A percentile compares a stretch with the other conserved stretches of the same genome.
Evolutionary conservation across 345 rosid genomes (phyloP).

Genomic region (Lumnitzera racemosa): DNA sequence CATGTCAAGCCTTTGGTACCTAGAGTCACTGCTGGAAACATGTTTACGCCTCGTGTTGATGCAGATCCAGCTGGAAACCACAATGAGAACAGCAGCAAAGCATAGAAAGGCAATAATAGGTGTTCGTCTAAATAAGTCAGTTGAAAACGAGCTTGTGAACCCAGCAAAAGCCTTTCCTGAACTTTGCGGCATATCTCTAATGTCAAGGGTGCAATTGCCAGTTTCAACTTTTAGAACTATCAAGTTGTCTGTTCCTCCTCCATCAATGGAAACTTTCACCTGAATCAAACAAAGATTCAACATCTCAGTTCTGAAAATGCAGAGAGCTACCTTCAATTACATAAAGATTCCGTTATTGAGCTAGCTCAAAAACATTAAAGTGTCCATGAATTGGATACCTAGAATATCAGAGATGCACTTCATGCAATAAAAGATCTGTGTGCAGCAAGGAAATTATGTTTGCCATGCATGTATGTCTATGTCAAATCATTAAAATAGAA

Average conservation of each 20-base stretch:
- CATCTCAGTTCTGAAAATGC: neutral
- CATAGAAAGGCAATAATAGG: conserved; percentile 22
- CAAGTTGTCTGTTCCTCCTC: conserved; percentile 23
- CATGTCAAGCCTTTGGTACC: conserved; percentile 60
- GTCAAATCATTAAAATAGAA: too few relatives aligned
- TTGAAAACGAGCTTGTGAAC: conserved; percentile 18
- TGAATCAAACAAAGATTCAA: conserved; percentile 16
- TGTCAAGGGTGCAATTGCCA: conserved; percentile 54
- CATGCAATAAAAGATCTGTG: too few relatives aligned
- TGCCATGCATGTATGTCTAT: too few relatives aligned
- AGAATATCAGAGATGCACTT: too few relatives aligned
- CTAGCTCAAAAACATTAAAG: too few relatives aligned
- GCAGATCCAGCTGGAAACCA: conserved; percentile 40
- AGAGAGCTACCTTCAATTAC: neutral
- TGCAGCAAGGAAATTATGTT: too few relatives aligned
- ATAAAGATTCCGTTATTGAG: neutral
- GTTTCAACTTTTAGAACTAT: conserved; percentile 38
- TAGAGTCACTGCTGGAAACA: conserved; percentile 13
- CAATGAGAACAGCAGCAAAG: conserved; percentile 29
- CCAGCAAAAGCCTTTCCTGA: conserved; percentile 18
- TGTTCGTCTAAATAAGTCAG: conserved; percentile 25
- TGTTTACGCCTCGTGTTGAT: conserved; percentile 28
- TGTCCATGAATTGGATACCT: too few relatives aligned
- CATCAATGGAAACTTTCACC: conserved; percentile 46
- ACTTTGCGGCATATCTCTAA: conserved; percentile 39